Evolutionary conservation across 495 filamentous ascomycete species (phyloP).

Genomic region (Tuber melanosporum): DNA sequence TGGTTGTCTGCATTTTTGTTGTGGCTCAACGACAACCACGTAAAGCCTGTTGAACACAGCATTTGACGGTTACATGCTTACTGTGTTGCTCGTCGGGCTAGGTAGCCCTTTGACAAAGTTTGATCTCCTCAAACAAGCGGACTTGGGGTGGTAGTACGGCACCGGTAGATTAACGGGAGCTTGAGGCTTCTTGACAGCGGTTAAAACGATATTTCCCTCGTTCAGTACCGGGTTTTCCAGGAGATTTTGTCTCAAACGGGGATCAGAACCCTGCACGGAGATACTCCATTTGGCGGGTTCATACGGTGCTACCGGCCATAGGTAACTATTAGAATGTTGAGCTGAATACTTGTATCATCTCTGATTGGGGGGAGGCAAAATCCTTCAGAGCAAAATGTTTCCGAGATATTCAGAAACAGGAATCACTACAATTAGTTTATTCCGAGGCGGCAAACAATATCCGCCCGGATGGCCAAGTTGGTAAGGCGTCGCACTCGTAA

Average conservation of each 20-base stretch:
- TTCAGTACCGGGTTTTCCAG: neutral
- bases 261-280: neutral
- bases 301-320: neutral
- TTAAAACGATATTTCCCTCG: neutral
- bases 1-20: conserved; percentile 42
- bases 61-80: neutral
- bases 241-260: neutral
- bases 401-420: neutral
- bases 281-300: neutral
- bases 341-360: neutral
- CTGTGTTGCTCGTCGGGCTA: neutral
- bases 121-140: neutral
- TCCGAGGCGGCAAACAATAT: neutral
- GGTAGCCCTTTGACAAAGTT: neutral
- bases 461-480: conserved; percentile 32
- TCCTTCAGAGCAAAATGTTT: neutral
- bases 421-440: neutral
- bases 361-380: neutral
- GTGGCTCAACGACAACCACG: neutral
- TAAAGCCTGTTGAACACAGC: neutral
- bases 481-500: conserved; percentile 35
- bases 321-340: neutral
- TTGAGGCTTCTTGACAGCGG: neutral
- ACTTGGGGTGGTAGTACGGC: neutral
- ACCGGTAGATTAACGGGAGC: neutral